phyloP scores from a whole-genome alignment of 2,329 filamentous ascomycete genomes.

The Ampelomyces quisqualis region DNA sequence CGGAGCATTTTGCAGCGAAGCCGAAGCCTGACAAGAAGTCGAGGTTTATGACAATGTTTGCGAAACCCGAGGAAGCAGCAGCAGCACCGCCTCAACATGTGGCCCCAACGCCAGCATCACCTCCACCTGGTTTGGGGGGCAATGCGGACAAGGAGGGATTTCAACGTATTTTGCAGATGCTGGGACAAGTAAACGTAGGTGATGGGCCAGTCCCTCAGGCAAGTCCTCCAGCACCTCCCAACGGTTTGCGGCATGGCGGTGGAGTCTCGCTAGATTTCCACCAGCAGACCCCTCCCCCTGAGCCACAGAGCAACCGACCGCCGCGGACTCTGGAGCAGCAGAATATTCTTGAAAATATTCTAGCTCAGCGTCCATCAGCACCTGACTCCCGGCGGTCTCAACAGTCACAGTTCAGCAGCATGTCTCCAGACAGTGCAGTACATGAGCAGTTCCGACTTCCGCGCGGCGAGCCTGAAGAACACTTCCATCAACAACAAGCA shows the following conservation, averaged over 20 bases:
- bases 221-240: constrained; percentile 24
- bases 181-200: constrained; percentile 55
- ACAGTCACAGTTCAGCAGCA: constrained; percentile 33
- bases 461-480: constrained; percentile 35
- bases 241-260: constrained; percentile 33
- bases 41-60: constrained; percentile 76
- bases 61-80: constrained; percentile 43
- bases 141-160: constrained; percentile 82
- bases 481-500: constrained; percentile 36
- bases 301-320: constrained; percentile 26
- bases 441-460: constrained; percentile 36
- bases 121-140: constrained; percentile 43
- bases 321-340: constrained; percentile 40
- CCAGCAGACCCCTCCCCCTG: constrained; percentile 34
- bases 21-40: constrained; percentile 69
- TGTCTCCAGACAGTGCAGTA: constrained; percentile 38
- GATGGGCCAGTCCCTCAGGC: constrained; percentile 19
- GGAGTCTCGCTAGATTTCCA: constrained; percentile 36
- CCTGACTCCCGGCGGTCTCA: constrained; percentile 36
- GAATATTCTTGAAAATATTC: constrained; percentile 39
- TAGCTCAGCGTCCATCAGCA: constrained; percentile 33
- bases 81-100: constrained; percentile 16
- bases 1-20: constrained; percentile 38
- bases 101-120: constrained; percentile 18
- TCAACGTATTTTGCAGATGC: constrained; percentile 76